Percentiles rank a stretch among this genome's conserved stretches.
phyloP scores from a whole-genome alignment of 1,284 basidiomycete genomes.

The Stereum hirsutum region DNA sequence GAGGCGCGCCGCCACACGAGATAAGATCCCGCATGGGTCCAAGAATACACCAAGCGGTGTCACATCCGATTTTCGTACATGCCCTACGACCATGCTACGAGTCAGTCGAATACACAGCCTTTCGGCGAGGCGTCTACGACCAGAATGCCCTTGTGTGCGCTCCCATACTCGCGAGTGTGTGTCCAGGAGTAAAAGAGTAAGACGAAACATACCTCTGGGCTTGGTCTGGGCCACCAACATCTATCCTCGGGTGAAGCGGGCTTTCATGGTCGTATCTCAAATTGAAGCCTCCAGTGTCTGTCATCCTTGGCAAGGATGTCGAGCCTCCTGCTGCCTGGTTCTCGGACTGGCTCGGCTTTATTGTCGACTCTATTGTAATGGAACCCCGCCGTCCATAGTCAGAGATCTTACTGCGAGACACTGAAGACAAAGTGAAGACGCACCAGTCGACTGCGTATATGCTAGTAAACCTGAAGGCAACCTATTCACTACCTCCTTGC shows the following conservation, averaged over 20 bases:
- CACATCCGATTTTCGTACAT: too few relatives aligned
- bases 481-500: not conserved
- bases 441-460: constrained; percentile 7
- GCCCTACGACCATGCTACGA: too few relatives aligned
- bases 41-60: too few relatives aligned
- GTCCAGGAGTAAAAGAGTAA: too few relatives aligned
- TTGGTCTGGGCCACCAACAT: constrained; percentile 17
- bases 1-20: too few relatives aligned
- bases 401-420: not conserved
- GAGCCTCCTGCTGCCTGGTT: not conserved
- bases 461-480: constrained; percentile 9
- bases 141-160: too few relatives aligned
- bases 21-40: too few relatives aligned
- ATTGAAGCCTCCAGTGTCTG: constrained; percentile 3
- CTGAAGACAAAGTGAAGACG: not conserved
- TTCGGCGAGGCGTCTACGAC: too few relatives aligned
- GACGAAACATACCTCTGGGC: constrained; percentile 13
- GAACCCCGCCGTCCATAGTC: not conserved
- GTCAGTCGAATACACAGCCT: too few relatives aligned
- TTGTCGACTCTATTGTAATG: too few relatives aligned
- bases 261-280: constrained; percentile 3
- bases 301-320: not conserved
- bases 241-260: constrained; percentile 12
- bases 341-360: too few relatives aligned
- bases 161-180: too few relatives aligned